Evolutionary conservation across 768 basidiomycete species (phyloP), one percentile per base, ranked within the genome.

Genomic region (Nevesoporus exiguus): DNA sequence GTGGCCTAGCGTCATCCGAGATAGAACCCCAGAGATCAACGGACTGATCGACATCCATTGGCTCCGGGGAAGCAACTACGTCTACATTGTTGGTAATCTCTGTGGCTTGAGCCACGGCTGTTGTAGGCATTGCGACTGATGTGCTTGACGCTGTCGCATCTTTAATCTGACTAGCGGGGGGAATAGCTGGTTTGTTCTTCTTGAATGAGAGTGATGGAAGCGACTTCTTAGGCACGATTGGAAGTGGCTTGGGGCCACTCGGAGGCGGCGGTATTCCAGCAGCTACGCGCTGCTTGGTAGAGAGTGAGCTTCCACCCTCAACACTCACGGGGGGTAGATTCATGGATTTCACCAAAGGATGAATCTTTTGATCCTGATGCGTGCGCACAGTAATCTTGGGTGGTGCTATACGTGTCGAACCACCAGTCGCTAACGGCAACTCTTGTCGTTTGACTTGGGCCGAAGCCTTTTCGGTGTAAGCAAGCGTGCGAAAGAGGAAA

Each of bases 201-300:
- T 76, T 81, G 61, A 81, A 79, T 29, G 68, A 74, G 10, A 80
- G 66, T n/a, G 63, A 49, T 44, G 64, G 58, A 40, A 73, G 49
- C 10, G 65, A 48, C 36, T 59, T 71, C 49, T 61, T 62, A n/a
- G 61, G 58, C 24, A 33, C 30, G 13, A 29, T 44, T 39, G 52
- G 59, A 45, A 70, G 65, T 1, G 69, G 66, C 58, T 73, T 81
- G 0, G 80, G 75, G 3, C 57, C 58, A 13, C 65, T 46, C 22
- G 42, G 58, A 21, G 71, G 74, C 9, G 64, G 69, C 22, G 75
- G 63, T 14, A 78, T 76, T 10, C 69, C 71, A 40, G 74, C 72
- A 24, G 73, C 71, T 6, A 83, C 61, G 7, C 79, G 74, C 48
- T 80, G 76, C 61, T 83, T 83, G 2, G 80, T 83, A 33, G 75